phyloP scores from a whole-genome alignment of 2,329 filamentous ascomycete species.

The Diaporthe helianthi region DNA sequence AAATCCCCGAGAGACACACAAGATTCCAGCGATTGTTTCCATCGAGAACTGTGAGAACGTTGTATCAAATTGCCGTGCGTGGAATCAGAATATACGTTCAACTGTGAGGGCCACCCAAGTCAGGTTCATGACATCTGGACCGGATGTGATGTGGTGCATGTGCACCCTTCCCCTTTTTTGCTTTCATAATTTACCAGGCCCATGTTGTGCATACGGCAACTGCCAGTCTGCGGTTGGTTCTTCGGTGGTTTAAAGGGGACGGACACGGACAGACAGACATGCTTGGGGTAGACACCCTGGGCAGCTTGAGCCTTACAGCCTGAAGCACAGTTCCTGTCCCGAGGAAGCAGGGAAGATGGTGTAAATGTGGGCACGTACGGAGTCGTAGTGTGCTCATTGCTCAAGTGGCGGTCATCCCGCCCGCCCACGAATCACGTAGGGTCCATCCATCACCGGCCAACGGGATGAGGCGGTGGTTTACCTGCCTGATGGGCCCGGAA shows the following conservation, averaged over 20 bases:
- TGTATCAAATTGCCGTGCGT: no score
- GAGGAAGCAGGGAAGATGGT: background rate
- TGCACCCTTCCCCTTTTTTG: background rate
- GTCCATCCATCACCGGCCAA: conserved; percentile 3
- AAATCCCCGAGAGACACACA: conserved; percentile 12
- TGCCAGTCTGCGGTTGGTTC: background rate
- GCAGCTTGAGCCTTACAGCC: no score
- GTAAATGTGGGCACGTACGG: background rate
- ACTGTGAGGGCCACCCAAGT: background rate
- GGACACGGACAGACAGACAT: no score
- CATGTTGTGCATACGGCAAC: background rate
- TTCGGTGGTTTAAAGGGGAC: background rate
- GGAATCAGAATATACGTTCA: background rate
- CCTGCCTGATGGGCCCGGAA: background rate
- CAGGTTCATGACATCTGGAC: background rate
- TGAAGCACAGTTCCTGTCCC: conserved; percentile 7
- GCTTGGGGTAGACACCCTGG: no score
- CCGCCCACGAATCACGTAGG: conserved; percentile 12
- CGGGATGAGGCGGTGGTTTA: conserved; percentile 1
- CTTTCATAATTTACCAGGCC: background rate
- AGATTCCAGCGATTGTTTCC: background rate
- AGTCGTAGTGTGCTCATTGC: no score
- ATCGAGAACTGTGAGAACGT: background rate
- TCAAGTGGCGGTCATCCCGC: conserved; percentile 9
- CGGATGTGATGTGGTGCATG: background rate